Evolutionary conservation across 306 rosid species (phyloP).

Genomic region (Lupinus albus): DNA sequence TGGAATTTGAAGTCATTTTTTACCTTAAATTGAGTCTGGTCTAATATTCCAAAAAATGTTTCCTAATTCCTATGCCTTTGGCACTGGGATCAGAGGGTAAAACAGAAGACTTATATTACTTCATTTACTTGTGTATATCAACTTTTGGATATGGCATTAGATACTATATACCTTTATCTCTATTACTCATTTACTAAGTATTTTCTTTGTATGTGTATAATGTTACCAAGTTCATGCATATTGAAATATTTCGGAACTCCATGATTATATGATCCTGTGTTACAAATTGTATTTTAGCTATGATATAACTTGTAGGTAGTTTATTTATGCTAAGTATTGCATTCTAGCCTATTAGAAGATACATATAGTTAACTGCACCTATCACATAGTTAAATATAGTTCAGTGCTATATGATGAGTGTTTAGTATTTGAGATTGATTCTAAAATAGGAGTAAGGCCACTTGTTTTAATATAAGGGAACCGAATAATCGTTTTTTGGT

Average conservation of each 20-base stretch:
- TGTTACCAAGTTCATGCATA: not conserved
- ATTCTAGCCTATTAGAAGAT: slow-evolving; percentile 4
- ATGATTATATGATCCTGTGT: not conserved
- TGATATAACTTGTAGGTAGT: not conserved
- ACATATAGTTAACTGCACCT: not conserved
- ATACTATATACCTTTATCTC: too few species aligned
- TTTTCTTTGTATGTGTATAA: not conserved
- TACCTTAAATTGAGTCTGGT: not conserved
- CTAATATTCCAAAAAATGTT: not conserved
- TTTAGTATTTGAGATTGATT: not conserved
- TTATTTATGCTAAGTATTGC: not conserved
- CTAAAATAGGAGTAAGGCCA: too few species aligned
- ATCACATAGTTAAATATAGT: slow-evolving; percentile 5
- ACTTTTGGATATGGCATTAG: too few species aligned
- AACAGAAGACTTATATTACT: not conserved
- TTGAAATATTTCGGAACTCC: not conserved
- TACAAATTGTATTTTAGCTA: not conserved
- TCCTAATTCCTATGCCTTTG: not conserved
- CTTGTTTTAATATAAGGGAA: too few species aligned
- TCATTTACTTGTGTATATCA: too few species aligned
- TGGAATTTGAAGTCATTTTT: slow-evolving; percentile 2
- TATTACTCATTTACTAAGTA: too few species aligned
- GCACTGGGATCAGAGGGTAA: not conserved
- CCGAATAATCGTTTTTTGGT: too few species aligned
- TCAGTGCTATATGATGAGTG: not conserved